Evolutionary conservation across 495 filamentous ascomycete genomes (phyloP).

Genomic region (Usnea hakonensis): DNA sequence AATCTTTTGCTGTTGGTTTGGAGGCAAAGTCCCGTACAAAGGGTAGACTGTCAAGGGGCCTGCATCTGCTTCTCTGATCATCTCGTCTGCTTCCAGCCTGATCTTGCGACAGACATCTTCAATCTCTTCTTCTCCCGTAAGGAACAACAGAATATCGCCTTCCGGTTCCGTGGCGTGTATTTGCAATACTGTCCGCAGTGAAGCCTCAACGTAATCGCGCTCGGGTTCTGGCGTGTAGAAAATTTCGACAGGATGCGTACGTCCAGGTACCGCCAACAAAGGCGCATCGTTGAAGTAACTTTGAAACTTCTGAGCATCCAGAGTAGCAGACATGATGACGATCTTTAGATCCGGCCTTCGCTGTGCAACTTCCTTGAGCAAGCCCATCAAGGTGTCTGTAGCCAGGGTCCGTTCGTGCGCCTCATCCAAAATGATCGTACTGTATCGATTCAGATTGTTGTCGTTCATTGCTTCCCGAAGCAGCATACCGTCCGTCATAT

Average conservation of each 20-base stretch:
- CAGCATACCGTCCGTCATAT: slow-evolving; percentile 99
- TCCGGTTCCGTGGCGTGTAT: slow-evolving; percentile 90
- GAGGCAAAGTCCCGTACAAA: slow-evolving; percentile 89
- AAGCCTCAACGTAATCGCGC: slow-evolving; percentile 92
- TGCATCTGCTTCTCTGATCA: slow-evolving; percentile 79
- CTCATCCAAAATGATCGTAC: slow-evolving; percentile 97
- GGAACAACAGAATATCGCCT: slow-evolving; percentile 90
- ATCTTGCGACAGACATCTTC: slow-evolving; percentile 94
- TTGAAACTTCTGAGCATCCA: slow-evolving; percentile 97
- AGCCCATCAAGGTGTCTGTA: slow-evolving; percentile 92
- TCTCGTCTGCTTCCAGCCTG: slow-evolving; percentile 78
- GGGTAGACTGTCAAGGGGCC: slow-evolving; percentile 87
- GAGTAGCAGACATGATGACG: slow-evolving; percentile 96
- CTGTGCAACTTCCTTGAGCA: slow-evolving; percentile 75
- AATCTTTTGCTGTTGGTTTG: slow-evolving; percentile 85
- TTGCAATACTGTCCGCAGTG: slow-evolving; percentile 87
- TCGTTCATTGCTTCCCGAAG: slow-evolving; percentile 97
- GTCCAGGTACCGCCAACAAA: slow-evolving; percentile 85
- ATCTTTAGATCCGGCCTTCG: slow-evolving; percentile 85
- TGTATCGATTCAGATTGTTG: slow-evolving; percentile 80
- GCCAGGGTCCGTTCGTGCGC: slow-evolving; percentile 94
- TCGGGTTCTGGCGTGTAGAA: slow-evolving; percentile 98
- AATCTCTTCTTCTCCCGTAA: slow-evolving; percentile 98
- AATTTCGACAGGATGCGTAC: slow-evolving; percentile 94
- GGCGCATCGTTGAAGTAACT: slow-evolving; percentile 95